These are phyloP conservation scores for Pseudognaphalium luteoalbum DNA, from an alignment of 129 eudicot species.

Conservation along the genomic window DNA sequence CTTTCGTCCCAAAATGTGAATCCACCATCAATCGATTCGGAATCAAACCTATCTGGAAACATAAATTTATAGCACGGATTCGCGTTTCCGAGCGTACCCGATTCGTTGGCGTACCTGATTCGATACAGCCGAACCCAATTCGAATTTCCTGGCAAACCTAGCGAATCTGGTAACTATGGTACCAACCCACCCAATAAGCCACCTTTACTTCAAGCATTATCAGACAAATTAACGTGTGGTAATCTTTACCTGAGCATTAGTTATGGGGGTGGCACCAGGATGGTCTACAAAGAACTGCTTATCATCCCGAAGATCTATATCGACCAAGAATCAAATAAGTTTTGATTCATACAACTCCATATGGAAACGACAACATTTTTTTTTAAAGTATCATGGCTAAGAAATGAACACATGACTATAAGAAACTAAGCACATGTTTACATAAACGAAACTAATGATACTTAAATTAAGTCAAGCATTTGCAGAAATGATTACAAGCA, in stretches of 20 bases:
- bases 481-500: not conserved
- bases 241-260: constrained; percentile 62
- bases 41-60: too few relatives aligned
- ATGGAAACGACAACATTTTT: constrained; percentile 2
- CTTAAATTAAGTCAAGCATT: not conserved
- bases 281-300: constrained; percentile 76
- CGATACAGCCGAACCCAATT: too few relatives aligned
- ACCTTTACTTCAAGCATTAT: constrained; percentile 1
- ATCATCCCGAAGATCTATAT: constrained; percentile 84
- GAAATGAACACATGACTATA: too few relatives aligned
- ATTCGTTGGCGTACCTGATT: too few relatives aligned
- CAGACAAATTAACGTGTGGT: not conserved
- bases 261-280: constrained; percentile 78
- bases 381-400: too few relatives aligned
- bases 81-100: too few relatives aligned
- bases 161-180: not conserved
- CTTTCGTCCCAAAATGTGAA: too few relatives aligned
- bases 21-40: too few relatives aligned
- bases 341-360: not conserved
- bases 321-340: constrained; percentile 20
- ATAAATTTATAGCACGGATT: too few relatives aligned
- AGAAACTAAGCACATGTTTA: constrained; percentile 4
- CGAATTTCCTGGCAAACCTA: too few relatives aligned
- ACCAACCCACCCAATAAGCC: not conserved
- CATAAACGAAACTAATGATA: constrained; percentile 13